Evolutionary conservation across 805 yeast genomes (phyloP).

Genomic region (Priceomyces castillae): DNA sequence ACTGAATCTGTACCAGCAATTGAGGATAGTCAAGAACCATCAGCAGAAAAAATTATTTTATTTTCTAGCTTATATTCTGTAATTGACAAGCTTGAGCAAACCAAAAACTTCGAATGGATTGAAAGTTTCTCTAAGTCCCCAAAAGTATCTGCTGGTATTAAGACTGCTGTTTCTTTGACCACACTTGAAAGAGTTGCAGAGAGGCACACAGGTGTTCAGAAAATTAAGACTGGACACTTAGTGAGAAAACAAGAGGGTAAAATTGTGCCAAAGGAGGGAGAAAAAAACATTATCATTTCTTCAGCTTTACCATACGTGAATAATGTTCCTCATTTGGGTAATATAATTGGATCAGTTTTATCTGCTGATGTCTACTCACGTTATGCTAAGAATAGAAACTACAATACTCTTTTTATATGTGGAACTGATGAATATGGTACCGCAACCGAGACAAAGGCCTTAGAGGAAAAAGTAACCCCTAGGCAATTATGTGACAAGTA

Average conservation of each 20-base stretch:
- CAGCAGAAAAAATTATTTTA: constrained; percentile 55
- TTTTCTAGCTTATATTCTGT: constrained; percentile 57
- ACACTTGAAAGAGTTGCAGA: constrained; percentile 40
- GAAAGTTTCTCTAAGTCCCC: constrained; percentile 35
- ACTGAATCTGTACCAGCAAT: constrained; percentile 7
- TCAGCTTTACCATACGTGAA: constrained; percentile 98
- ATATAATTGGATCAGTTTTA: constrained; percentile 91
- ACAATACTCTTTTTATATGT: constrained; percentile 81
- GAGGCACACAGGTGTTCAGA: constrained; percentile 38
- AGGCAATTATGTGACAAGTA: constrained; percentile 87
- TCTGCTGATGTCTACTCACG: constrained; percentile 93
- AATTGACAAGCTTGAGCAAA: constrained; percentile 20
- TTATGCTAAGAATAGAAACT: constrained; percentile 83
- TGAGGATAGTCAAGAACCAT: constrained; percentile 23
- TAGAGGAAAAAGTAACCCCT: constrained; percentile 90
- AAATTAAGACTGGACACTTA: constrained; percentile 28
- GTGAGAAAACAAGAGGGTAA: constrained; percentile 29
- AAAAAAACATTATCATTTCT: constrained; percentile 83
- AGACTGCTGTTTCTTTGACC: constrained; percentile 46
- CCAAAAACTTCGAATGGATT: constrained; percentile 37
- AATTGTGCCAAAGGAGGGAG: constrained; percentile 59
- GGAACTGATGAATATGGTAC: constrained; percentile 99
- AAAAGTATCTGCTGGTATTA: constrained; percentile 45
- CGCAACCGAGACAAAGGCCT: constrained; percentile 97
- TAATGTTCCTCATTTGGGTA: constrained; percentile 98